phyloP scores from a whole-genome alignment of 139 green algal genomes.

The Trebouxia sp. region DNA sequence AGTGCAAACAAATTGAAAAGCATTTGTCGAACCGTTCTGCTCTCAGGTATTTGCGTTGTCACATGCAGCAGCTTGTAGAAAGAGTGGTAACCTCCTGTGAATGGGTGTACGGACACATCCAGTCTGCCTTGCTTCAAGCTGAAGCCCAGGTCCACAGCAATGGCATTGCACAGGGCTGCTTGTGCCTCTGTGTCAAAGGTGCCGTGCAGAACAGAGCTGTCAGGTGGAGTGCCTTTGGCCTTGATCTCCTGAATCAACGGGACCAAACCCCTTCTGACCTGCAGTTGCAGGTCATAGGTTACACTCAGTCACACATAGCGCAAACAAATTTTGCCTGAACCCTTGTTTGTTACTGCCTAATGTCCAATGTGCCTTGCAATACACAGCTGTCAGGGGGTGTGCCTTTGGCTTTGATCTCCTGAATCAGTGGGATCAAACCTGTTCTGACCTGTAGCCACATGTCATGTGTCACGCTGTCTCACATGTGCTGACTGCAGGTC shows the following conservation, averaged over 20 bases:
- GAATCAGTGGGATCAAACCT: slow-evolving; percentile 45
- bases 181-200: slow-evolving; percentile 36
- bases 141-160: slow-evolving; percentile 79
- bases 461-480: no score
- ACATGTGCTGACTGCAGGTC: no score
- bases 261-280: slow-evolving; percentile 71
- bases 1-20: no score
- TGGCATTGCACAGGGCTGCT: slow-evolving; percentile 51
- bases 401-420: slow-evolving; percentile 56
- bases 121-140: slow-evolving; percentile 70
- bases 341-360: no score
- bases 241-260: slow-evolving; percentile 69
- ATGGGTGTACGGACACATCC: slow-evolving; percentile 85
- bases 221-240: slow-evolving; percentile 43
- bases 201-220: slow-evolving; percentile 21
- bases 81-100: slow-evolving; percentile 61
- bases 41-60: no score
- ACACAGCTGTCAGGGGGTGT: slow-evolving; percentile 36
- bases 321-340: no score
- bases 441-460: neutral
- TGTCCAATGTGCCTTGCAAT: slow-evolving; percentile 36
- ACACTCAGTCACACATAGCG: no score
- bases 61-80: neutral
- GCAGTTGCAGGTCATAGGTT: slow-evolving; percentile 21
- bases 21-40: no score